Conservation (phyloP, 2,329 filamentous ascomycete genomes). For the Alternaria sp. region DNA sequence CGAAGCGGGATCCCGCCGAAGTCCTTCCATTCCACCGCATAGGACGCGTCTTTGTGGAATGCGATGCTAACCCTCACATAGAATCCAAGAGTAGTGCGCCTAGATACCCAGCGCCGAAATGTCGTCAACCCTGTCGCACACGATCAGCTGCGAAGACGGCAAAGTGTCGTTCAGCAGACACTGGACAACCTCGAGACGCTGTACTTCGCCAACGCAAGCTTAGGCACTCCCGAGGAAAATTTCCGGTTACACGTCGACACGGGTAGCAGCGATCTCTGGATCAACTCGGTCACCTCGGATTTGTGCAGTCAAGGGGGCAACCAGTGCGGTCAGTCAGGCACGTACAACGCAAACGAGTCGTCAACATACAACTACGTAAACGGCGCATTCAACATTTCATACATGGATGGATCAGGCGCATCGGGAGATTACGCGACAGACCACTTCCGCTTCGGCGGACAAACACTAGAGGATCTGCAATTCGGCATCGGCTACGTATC, state of each 20-base stretch:
- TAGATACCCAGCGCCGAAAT: slow-evolving; percentile 61
- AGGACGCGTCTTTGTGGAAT: slow-evolving; percentile 2
- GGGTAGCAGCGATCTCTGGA: slow-evolving; percentile 70
- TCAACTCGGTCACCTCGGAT: slow-evolving; percentile 69
- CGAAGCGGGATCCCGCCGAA: slow-evolving; percentile 30
- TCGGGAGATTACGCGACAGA: slow-evolving; percentile 83
- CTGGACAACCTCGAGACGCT: slow-evolving; percentile 68
- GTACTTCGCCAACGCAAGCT: slow-evolving; percentile 65
- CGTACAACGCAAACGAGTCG: slow-evolving; percentile 74
- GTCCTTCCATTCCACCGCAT: neutral
- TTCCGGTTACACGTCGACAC: slow-evolving; percentile 68
- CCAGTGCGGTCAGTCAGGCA: slow-evolving; percentile 69
- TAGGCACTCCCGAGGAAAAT: slow-evolving; percentile 66
- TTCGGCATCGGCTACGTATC: slow-evolving; percentile 77
- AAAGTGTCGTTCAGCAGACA: slow-evolving; percentile 55
- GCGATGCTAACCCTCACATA: slow-evolving; percentile 28
- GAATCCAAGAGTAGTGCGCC: slow-evolving; percentile 58
- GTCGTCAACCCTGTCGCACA: slow-evolving; percentile 57
- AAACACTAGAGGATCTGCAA: slow-evolving; percentile 66
- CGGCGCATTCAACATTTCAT: slow-evolving; percentile 84
- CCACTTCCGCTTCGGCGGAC: slow-evolving; percentile 67
- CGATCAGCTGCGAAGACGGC: slow-evolving; percentile 56
- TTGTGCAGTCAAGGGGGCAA: slow-evolving; percentile 63
- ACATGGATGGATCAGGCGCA: slow-evolving; percentile 81
- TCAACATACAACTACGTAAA: slow-evolving; percentile 79